phyloP scores from a whole-genome alignment of 768 basidiomycete genomes.

The Leccinum disarticulatum region DNA sequence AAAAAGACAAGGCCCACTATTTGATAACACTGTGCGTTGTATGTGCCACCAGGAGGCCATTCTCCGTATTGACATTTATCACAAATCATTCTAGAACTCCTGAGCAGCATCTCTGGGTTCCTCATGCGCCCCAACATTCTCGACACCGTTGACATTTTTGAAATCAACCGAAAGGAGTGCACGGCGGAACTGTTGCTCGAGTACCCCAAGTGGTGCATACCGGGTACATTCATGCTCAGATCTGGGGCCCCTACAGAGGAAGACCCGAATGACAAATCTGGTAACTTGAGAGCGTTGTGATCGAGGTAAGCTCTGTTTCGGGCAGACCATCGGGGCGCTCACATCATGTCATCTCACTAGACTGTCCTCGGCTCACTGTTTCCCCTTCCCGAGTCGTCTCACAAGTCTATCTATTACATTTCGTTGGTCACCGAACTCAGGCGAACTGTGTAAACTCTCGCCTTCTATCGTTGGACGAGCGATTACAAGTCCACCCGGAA shows the following conservation, averaged over 20 bases:
- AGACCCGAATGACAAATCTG: slow-evolving; percentile 63
- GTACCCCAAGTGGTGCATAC: slow-evolving; percentile 77
- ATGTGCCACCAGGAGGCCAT: not conserved
- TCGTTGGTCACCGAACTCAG: slow-evolving; percentile 81
- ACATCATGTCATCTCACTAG: slow-evolving; percentile 36
- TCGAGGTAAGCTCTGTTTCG: slow-evolving; percentile 58
- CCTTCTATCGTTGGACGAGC: slow-evolving; percentile 92
- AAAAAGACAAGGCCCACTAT: slow-evolving; percentile 58
- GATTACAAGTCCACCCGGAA: slow-evolving; percentile 80
- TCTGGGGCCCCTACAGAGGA: slow-evolving; percentile 57
- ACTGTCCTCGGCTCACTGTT: slow-evolving; percentile 73
- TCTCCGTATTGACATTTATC: slow-evolving; percentile 4
- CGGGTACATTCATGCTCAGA: slow-evolving; percentile 56
- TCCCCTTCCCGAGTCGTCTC: slow-evolving; percentile 55
- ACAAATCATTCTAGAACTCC: slow-evolving; percentile 76
- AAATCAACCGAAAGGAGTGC: slow-evolving; percentile 94
- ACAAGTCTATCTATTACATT: slow-evolving; percentile 52
- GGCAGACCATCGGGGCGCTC: not conserved
- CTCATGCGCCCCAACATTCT: slow-evolving; percentile 69
- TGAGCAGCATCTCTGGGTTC: slow-evolving; percentile 69
- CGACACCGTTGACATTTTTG: slow-evolving; percentile 88
- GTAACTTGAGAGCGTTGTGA: slow-evolving; percentile 85
- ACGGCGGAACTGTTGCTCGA: slow-evolving; percentile 77
- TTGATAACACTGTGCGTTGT: slow-evolving; percentile 53
- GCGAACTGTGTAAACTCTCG: slow-evolving; percentile 71